phyloP scores from a whole-genome alignment of 2,329 filamentous ascomycete species.

The Westerdykella ornata region DNA sequence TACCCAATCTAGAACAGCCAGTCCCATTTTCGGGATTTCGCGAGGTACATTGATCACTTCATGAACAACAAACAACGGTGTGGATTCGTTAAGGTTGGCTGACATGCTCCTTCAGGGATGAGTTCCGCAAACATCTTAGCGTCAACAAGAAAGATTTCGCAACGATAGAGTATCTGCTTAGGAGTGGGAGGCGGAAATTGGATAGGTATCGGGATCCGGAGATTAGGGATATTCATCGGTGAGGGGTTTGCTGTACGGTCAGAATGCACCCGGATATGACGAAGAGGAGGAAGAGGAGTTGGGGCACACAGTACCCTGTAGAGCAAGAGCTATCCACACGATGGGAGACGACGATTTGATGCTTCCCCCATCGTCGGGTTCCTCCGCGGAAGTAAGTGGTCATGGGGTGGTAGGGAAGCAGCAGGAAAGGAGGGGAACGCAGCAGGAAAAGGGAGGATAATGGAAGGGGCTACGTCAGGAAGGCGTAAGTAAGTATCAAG shows the following conservation, averaged over 20 bases:
- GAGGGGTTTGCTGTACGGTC: neutral
- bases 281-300: neutral
- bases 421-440: too few relatives aligned
- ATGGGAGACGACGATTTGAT: too few relatives aligned
- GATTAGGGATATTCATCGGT: conserved; percentile 61
- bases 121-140: conserved; percentile 65
- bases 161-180: conserved; percentile 75
- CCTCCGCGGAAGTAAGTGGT: too few relatives aligned
- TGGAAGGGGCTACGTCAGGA: neutral
- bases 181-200: conserved; percentile 74
- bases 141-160: conserved; percentile 79
- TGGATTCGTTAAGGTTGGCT: too few relatives aligned
- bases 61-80: neutral
- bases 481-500: neutral
- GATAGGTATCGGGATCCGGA: conserved; percentile 74
- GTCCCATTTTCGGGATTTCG: conserved; percentile 57
- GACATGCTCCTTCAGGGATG: conserved; percentile 46
- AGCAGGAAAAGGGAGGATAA: neutral
- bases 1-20: conserved; percentile 46
- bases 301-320: too few relatives aligned
- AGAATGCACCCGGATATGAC: neutral
- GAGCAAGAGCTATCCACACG: too few relatives aligned
- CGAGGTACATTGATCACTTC: conserved; percentile 45
- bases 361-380: too few relatives aligned
- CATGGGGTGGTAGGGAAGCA: too few relatives aligned